Evolutionary conservation across 208 protist species (phyloP).

Genomic region (Endotrypanum monterogeii): DNA sequence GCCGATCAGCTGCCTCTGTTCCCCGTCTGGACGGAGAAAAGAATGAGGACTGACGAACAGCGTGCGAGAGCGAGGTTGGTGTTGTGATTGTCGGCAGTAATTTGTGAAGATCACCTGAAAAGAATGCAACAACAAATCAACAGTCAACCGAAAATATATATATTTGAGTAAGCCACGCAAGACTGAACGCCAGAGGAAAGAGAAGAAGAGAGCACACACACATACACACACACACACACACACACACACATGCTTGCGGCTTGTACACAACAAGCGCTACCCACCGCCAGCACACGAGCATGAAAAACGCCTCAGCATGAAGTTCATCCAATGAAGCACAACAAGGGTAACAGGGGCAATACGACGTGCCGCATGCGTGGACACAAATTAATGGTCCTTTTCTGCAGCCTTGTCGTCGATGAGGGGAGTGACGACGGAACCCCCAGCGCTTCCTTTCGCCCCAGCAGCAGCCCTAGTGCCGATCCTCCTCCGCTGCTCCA

Average conservation of each 20-base stretch:
- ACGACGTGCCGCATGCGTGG: neutral
- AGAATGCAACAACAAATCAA: neutral
- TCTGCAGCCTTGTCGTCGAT: neutral
- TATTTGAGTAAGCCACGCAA: neutral
- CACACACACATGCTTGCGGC: too few species aligned
- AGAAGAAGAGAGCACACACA: neutral
- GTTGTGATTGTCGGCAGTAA: neutral
- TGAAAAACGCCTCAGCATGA: neutral
- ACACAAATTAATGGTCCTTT: neutral
- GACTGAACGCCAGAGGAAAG: neutral
- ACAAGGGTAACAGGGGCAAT: neutral
- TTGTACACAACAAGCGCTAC: neutral
- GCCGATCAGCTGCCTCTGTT: neutral
- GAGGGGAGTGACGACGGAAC: neutral
- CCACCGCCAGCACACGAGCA: neutral
- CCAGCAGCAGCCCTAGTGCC: conserved; percentile 25
- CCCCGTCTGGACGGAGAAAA: neutral
- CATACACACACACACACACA: neutral
- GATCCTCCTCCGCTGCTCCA: conserved; percentile 58
- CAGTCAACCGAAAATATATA: neutral
- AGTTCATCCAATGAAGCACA: neutral
- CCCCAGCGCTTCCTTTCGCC: conserved; percentile 19
- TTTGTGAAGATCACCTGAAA: neutral
- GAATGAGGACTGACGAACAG: neutral
- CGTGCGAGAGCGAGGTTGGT: neutral